These are phyloP conservation scores for Vicia faba DNA, from an alignment of 306 rosid genomes.

Conservation along the genomic window DNA sequence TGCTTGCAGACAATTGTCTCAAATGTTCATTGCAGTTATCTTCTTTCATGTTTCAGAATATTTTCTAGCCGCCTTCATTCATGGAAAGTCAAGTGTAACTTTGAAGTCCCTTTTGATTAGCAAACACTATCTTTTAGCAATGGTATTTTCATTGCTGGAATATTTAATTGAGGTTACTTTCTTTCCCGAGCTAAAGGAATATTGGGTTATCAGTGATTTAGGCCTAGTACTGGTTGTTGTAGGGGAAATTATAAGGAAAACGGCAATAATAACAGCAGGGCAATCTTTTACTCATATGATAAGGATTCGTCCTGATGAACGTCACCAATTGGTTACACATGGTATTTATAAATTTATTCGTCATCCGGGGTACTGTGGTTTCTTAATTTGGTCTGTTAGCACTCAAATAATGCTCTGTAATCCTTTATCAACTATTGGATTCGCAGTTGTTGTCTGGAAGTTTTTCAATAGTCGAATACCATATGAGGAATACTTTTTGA, in stretches of 20 bases:
- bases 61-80: slow-evolving; percentile 61
- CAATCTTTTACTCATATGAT: slow-evolving; percentile 80
- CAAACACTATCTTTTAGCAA: slow-evolving; percentile 64
- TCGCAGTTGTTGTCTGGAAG: slow-evolving; percentile 73
- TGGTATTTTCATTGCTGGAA: slow-evolving; percentile 72
- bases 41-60: slow-evolving; percentile 85
- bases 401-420: slow-evolving; percentile 96
- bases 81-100: slow-evolving; percentile 66
- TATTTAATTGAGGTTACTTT: slow-evolving; percentile 57
- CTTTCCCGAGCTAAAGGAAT: slow-evolving; percentile 70
- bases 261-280: slow-evolving; percentile 78
- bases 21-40: slow-evolving; percentile 57
- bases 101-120: slow-evolving; percentile 77
- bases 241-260: slow-evolving; percentile 76
- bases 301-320: slow-evolving; percentile 52
- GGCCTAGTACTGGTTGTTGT: slow-evolving; percentile 67
- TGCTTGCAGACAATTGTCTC: slow-evolving; percentile 67
- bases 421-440: slow-evolving; percentile 70
- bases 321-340: slow-evolving; percentile 64
- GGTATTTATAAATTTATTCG: slow-evolving; percentile 73
- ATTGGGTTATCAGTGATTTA: slow-evolving; percentile 62
- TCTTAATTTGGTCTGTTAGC: slow-evolving; percentile 83
- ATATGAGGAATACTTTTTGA: slow-evolving; percentile 79
- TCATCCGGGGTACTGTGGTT: slow-evolving; percentile 89
- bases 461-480: slow-evolving; percentile 57